Evolutionary conservation across 73 alveolate species (phyloP), one percentile per base, ranked within the genome.

Genomic region (Diophrys appendiculata): DNA sequence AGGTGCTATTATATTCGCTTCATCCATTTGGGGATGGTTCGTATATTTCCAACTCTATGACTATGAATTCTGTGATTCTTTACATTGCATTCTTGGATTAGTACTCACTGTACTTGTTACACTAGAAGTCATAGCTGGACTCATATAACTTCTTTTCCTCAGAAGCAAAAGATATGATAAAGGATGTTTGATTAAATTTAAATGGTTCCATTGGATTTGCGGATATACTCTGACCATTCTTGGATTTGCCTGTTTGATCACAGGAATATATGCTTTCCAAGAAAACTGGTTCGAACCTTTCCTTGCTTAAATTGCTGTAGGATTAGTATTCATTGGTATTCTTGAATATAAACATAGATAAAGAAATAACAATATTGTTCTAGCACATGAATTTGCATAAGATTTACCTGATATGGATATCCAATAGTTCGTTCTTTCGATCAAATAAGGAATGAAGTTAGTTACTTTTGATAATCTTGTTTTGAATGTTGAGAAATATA

Each of bases 391-490:
- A 43, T 43, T 43, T 43, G 60, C 60, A 11, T 11, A 5, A 11
- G 5, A 43, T 43, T 18, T 43, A 5, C 60, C 5, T 11, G 5
- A 43, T 11, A 43, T 43, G 60, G 18, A 5, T 43, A 43, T 43
- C 18, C 5, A 18, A 11, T 5, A 43, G 18, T 43, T 11, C 18
- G 5, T 18, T 11, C 5, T 11, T 43, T 18, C 5, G n/a, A 43
- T 43, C 5, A 43, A 11, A 1, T 31, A 55, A 31, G 80, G 87
- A 24, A 76, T 56, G 72, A 77, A 77, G 29, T 32, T 65, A 23
- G 87, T 77, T 8, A 25, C 68, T 5, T 68, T 77, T 13, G 72
- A 77, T 68, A 76, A 77, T 29, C 65, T 77, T 70, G 78, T 77
- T 23, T 53, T 77, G 26, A 65, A 77, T 67, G 78, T 77, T 14